These are phyloP conservation scores for Starmerella geochares DNA, from an alignment of 805 yeast genomes.

Conservation along the genomic window DNA sequence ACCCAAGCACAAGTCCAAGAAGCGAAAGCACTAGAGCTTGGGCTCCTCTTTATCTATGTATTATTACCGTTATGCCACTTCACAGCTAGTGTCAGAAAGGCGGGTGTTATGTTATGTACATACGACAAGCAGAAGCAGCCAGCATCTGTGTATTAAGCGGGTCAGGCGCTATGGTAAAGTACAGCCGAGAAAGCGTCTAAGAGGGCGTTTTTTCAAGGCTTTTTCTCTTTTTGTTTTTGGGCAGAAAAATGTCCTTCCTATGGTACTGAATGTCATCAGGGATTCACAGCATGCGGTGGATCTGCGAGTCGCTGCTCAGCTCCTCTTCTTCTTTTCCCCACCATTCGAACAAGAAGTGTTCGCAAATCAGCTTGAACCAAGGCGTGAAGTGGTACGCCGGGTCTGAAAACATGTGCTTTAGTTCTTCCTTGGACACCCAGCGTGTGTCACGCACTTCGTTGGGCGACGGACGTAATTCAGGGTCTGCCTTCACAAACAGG, in stretches of 20 bases:
- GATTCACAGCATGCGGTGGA: conserved; percentile 24
- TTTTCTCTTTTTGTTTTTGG: neutral
- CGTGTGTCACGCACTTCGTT: conserved; percentile 78
- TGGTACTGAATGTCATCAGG: too few species aligned
- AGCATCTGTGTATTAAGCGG: too few species aligned
- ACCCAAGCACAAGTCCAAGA: conserved; percentile 11
- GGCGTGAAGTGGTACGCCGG: conserved; percentile 72
- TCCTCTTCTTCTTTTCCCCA: conserved; percentile 44
- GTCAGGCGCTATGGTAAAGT: neutral
- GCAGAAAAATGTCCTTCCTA: too few species aligned
- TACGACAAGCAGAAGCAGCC: too few species aligned
- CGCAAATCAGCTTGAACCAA: conserved; percentile 95
- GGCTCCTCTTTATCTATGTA: too few species aligned
- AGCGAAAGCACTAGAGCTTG: conserved; percentile 12
- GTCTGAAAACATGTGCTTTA: conserved; percentile 69
- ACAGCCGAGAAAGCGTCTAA: neutral
- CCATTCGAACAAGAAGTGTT: conserved; percentile 84
- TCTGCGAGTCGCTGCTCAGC: conserved; percentile 16
- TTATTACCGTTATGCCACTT: too few species aligned
- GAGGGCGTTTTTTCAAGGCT: neutral
- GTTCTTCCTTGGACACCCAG: conserved; percentile 60
- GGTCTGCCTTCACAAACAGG: conserved; percentile 55
- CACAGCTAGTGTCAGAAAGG: too few species aligned
- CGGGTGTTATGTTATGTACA: too few species aligned
- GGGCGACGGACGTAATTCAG: conserved; percentile 44